Evolutionary conservation across 768 basidiomycete genomes (phyloP).

Genomic region (Lactarius quietus): DNA sequence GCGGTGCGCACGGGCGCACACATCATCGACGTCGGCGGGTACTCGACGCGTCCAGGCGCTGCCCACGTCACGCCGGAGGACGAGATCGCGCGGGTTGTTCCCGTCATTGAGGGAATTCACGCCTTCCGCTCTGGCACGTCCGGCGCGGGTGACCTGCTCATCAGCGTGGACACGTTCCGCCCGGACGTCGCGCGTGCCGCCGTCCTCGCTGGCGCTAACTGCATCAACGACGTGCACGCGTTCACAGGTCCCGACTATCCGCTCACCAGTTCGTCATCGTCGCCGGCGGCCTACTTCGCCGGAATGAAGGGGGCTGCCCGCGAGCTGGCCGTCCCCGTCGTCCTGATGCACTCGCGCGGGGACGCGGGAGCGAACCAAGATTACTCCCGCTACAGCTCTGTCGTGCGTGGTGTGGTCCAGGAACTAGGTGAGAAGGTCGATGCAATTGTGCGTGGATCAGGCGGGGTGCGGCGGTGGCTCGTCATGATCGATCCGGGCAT

Average conservation of each 20-base stretch:
- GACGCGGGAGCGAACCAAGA: conserved; percentile 75
- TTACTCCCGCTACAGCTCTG: conserved; percentile 44
- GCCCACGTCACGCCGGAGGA: conserved; percentile 61
- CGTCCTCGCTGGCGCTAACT: conserved; percentile 78
- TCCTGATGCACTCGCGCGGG: conserved; percentile 94
- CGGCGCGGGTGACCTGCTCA: conserved; percentile 39
- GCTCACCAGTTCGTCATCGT: conserved; percentile 32
- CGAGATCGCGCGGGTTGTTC: conserved; percentile 69
- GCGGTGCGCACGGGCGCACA: conserved; percentile 58
- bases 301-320: conserved; percentile 67
- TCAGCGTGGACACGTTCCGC: conserved; percentile 91
- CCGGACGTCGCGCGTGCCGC: conserved; percentile 71
- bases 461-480: conserved; percentile 82
- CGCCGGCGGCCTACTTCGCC: conserved; percentile 41
- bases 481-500: conserved; percentile 89
- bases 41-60: conserved; percentile 86
- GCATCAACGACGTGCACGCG: conserved; percentile 90
- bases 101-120: conserved; percentile 61
- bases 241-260: conserved; percentile 61
- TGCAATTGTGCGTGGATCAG: conserved; percentile 56
- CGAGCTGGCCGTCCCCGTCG: conserved; percentile 66
- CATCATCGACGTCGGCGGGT: conserved; percentile 91
- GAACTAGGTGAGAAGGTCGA: conserved; percentile 74
- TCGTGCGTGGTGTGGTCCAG: conserved; percentile 61
- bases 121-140: conserved; percentile 23